These are phyloP conservation scores for Clonostachys sp. DNA, from an alignment of 2,329 filamentous ascomycete genomes.

Conservation along the genomic window DNA sequence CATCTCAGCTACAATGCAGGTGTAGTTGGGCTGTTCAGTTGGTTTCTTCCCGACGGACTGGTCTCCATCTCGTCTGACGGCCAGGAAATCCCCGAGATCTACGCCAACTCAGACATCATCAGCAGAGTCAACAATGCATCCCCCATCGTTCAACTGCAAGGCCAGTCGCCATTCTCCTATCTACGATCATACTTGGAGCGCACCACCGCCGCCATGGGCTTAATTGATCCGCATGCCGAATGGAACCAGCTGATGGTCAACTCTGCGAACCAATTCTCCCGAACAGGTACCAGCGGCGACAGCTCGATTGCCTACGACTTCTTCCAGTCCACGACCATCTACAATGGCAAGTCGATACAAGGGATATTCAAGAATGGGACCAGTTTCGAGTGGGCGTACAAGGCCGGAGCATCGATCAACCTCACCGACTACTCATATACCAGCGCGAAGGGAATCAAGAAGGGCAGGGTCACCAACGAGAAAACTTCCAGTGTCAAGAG, in stretches of 20 bases:
- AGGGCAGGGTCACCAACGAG: not conserved
- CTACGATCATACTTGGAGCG: not conserved
- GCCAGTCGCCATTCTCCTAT: not conserved
- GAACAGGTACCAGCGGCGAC: not conserved
- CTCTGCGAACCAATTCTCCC: not conserved
- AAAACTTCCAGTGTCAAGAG: not conserved
- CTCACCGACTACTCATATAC: not conserved
- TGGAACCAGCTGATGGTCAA: not conserved
- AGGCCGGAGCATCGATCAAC: not conserved
- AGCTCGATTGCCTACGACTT: not conserved
- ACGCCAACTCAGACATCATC: not conserved
- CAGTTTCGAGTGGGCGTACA: not conserved
- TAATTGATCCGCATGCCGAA: not conserved
- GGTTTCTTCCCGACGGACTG: not conserved
- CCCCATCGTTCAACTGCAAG: not conserved
- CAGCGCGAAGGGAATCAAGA: not conserved
- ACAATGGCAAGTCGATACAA: not conserved
- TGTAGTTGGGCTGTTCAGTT: slow-evolving; percentile 27
- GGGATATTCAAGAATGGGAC: not conserved
- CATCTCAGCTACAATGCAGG: slow-evolving; percentile 52
- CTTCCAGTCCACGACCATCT: not conserved
- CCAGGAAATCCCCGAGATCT: not conserved
- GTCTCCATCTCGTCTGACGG: not conserved
- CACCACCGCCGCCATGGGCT: not conserved
- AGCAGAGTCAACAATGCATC: not conserved